Evolutionary conservation across 805 yeast species (phyloP).

Genomic region (Teunomyces aglyptinius): DNA sequence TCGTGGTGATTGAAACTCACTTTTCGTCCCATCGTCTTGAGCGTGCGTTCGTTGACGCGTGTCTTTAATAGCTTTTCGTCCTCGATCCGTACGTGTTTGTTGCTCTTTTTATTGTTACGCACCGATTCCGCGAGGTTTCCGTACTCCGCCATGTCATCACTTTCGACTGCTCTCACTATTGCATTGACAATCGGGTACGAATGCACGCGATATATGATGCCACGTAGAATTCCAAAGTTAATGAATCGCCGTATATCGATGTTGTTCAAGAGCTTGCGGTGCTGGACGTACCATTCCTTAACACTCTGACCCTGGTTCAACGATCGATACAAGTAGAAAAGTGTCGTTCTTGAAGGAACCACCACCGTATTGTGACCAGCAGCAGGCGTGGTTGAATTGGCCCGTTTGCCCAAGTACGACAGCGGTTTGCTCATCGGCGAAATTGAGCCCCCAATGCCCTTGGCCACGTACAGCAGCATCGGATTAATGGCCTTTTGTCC

Average conservation of each 20-base stretch:
- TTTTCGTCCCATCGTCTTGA: conserved; percentile 22
- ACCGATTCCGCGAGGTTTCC: conserved; percentile 13
- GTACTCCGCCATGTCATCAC: conserved; percentile 18
- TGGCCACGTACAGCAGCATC: conserved; percentile 5
- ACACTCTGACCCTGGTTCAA: conserved; percentile 75
- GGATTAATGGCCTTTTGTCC: conserved; percentile 3
- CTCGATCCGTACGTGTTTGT: conserved; percentile 2
- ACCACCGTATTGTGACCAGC: conserved; percentile 10
- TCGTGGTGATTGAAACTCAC: conserved; percentile 30
- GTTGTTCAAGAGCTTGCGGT: conserved; percentile 53
- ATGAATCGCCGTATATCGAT: conserved; percentile 84
- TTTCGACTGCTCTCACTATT: conserved; percentile 38
- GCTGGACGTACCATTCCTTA: conserved; percentile 77
- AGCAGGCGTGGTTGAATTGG: conserved; percentile 1
- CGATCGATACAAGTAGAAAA: conserved; percentile 74
- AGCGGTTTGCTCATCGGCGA: conserved; percentile 10
- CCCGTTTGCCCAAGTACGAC: conserved; percentile 6
- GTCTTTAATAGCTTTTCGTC: conserved; percentile 10
- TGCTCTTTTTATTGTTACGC: conserved; percentile 7
- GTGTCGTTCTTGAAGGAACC: conserved; percentile 60
- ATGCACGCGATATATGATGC: conserved; percentile 77
- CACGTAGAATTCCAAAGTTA: conserved; percentile 81
- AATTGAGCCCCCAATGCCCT: conserved; percentile 6
- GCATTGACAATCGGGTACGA: conserved; percentile 64
- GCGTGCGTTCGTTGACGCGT: conserved; percentile 14